Evolutionary conservation across 495 filamentous ascomycete genomes (phyloP).

Genomic region (Penicillium psychrofluorescens): DNA sequence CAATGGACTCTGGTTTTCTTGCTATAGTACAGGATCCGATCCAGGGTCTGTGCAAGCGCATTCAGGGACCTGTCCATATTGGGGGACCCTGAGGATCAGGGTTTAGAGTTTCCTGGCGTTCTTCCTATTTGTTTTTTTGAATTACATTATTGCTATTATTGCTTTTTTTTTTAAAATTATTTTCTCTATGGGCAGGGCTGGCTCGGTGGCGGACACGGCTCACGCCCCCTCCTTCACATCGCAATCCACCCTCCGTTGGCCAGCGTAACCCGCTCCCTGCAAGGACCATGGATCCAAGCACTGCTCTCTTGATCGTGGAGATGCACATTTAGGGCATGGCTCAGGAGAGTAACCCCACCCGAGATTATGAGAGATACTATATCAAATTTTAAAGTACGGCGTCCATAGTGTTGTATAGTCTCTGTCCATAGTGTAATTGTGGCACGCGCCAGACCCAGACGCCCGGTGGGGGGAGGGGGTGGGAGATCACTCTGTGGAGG

Average conservation of each 20-base stretch:
- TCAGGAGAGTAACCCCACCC: too few species aligned
- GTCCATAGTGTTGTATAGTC: not conserved
- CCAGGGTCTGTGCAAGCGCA: not conserved
- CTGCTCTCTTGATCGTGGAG: conserved; percentile 15
- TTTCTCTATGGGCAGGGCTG: not conserved
- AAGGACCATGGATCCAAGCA: conserved; percentile 6
- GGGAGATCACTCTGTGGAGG: too few species aligned
- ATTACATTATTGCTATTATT: not conserved
- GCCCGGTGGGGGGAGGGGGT: too few species aligned
- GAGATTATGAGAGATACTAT: too few species aligned
- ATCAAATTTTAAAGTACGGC: too few species aligned
- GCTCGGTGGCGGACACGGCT: too few species aligned
- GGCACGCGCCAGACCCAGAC: too few species aligned
- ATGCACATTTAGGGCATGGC: conserved; percentile 13
- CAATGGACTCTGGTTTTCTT: not conserved
- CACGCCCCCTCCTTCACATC: too few species aligned
- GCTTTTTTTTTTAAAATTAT: not conserved
- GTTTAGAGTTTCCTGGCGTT: conserved; percentile 4
- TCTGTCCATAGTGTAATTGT: not conserved
- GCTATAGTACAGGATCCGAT: not conserved
- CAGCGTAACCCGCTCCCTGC: not conserved
- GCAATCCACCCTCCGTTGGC: too few species aligned
- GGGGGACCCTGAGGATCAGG: not conserved
- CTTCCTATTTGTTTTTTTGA: too few species aligned
- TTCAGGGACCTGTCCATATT: not conserved